Base-by-base conservation (phyloP, 805 yeast species). In the Yarrowia sp. region DNA sequence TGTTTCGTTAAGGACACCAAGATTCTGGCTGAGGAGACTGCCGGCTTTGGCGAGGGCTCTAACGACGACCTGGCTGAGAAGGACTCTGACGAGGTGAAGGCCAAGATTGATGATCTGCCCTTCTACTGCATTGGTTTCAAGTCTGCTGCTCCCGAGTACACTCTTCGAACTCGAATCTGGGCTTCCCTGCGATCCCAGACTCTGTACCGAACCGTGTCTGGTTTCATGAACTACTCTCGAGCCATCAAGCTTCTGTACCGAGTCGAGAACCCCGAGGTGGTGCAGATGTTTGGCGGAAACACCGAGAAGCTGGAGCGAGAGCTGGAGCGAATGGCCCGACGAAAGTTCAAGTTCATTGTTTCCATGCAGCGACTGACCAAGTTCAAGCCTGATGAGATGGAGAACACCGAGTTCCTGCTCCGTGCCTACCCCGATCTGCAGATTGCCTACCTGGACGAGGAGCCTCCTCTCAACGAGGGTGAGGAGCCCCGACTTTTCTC, bases 181-280 rank as follows among this genome's bases (percentile, higher is more conserved):
- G 99, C 99, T 49, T 94, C 98, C 36, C 85, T 95, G 75, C 88
- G 99, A 81, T 90, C 97, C 49, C 99, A 94, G 83, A 95, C 99
- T 43, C 83, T 94, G 75, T 94, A 94, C 83, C 89, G 99, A 80
- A 95, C 99, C 59, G 94, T 94, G 67, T 91, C 97, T 69, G 99
- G 99, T 76, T 95, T 94, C 83, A 94, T 94, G 99, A 95, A 94
- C 82, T 94, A 94, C 79, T 90, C 97, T 40, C 89, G 97, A 80
- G 98, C 99, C 40, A 92, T 94, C 76, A 95, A 93, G 80, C 82
- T 94, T 75, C 83, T 94, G 70, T 92, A 92, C 83, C 89, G 97
- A 82, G 97, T 95, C 75, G 98, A 95, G 80, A 91, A 91, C 79
- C 97, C 97, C 55, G 97, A 91, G 79, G 88, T 92, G 78, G 97